Percentiles rank a stretch among this genome's conserved stretches.
Conservation (phyloP, 2,329 filamentous ascomycete genomes). For the Drechmeria coniospora region DNA sequence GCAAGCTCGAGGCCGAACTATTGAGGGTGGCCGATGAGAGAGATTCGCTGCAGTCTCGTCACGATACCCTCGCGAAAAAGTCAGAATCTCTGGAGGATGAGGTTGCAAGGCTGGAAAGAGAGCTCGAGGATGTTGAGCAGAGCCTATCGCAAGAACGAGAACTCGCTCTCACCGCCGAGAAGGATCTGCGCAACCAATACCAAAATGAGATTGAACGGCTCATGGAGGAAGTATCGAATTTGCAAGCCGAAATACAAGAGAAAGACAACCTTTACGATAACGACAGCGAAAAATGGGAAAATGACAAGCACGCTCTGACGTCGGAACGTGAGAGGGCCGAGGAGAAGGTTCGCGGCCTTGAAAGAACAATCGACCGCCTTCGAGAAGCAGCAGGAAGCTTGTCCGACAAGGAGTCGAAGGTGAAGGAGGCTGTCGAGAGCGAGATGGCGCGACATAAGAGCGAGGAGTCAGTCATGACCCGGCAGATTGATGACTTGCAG, state of each 20-base stretch:
- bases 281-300: constrained; percentile 59
- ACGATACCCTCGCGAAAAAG: constrained; percentile 51
- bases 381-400: constrained; percentile 52
- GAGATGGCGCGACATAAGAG: constrained; percentile 57
- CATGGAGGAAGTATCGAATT: constrained; percentile 42
- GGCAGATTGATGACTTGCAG: constrained; percentile 62
- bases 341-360: constrained; percentile 50
- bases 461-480: constrained; percentile 53
- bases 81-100: constrained; percentile 52
- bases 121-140: constrained; percentile 30
- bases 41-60: constrained; percentile 50
- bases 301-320: constrained; percentile 45
- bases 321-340: constrained; percentile 51
- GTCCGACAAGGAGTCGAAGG: constrained; percentile 49
- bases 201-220: constrained; percentile 32
- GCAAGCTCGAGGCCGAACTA: constrained; percentile 43
- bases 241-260: constrained; percentile 51
- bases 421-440: constrained; percentile 53
- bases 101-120: constrained; percentile 32
- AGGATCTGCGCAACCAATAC: constrained; percentile 33
- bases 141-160: constrained; percentile 38
- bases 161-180: constrained; percentile 43
- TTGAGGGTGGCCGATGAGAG: constrained; percentile 48
- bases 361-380: constrained; percentile 55
- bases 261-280: constrained; percentile 56